These are phyloP conservation scores for Lachancea waltii DNA, from an alignment of 805 yeast genomes.

Conservation along the genomic window DNA sequence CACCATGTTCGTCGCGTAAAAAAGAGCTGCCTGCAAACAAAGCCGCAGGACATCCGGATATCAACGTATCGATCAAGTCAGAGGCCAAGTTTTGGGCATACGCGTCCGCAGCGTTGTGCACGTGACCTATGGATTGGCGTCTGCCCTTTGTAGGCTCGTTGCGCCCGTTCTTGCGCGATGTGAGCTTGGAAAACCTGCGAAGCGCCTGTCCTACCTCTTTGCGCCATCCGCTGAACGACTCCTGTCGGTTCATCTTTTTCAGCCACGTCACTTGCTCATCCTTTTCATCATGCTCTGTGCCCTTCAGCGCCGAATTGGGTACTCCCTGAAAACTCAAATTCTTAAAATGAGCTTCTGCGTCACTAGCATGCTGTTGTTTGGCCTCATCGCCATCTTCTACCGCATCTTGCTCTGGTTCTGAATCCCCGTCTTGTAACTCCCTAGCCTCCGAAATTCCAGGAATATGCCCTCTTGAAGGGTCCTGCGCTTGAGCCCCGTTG, in stretches of 20 bases:
- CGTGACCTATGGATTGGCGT: background rate
- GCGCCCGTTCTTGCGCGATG: slow-evolving; percentile 8
- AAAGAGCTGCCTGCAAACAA: slow-evolving; percentile 69
- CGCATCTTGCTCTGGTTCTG: slow-evolving; percentile 3
- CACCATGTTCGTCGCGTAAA: slow-evolving; percentile 67
- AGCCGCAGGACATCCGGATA: slow-evolving; percentile 68
- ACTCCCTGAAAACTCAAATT: slow-evolving; percentile 28
- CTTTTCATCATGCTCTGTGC: background rate
- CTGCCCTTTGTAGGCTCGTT: slow-evolving; percentile 1
- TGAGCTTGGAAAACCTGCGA: slow-evolving; percentile 19
- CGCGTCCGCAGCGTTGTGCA: slow-evolving; percentile 12
- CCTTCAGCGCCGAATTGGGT: slow-evolving; percentile 24
- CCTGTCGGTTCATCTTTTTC: slow-evolving; percentile 10
- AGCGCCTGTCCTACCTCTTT: slow-evolving; percentile 28
- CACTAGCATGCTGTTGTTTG: slow-evolving; percentile 4
- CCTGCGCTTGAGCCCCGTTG: too few relatives aligned
- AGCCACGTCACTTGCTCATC: slow-evolving; percentile 8
- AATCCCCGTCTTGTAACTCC: slow-evolving; percentile 7
- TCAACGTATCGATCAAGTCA: slow-evolving; percentile 45
- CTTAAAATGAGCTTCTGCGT: slow-evolving; percentile 26
- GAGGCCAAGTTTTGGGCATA: slow-evolving; percentile 32
- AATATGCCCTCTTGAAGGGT: slow-evolving; percentile 10
- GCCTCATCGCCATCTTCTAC: slow-evolving; percentile 4
- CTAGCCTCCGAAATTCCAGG: slow-evolving; percentile 21
- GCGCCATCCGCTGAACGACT: slow-evolving; percentile 21